Evolutionary conservation across 306 rosid species (phyloP).

Genomic region (Quercus suber): DNA sequence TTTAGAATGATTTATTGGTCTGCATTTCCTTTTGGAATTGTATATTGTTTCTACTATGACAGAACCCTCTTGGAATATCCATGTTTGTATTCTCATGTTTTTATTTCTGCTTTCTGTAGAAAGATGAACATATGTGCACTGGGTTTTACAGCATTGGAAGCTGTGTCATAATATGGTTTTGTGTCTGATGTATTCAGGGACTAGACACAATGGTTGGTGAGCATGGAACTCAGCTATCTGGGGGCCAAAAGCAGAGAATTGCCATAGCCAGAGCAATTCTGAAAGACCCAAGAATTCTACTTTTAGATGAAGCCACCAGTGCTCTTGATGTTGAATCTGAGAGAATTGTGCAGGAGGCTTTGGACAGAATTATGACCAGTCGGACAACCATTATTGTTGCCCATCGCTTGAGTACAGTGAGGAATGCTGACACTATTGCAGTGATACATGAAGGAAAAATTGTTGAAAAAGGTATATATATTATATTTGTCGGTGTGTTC

Average conservation of each 20-base stretch:
- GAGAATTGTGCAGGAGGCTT: conserved; percentile 50
- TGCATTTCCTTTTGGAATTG: not conserved
- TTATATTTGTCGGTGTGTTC: too few relatives aligned
- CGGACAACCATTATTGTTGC: conserved; percentile 50
- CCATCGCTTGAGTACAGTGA: conserved; percentile 49
- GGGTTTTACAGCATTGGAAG: not conserved
- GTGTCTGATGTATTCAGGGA: conserved; percentile 26
- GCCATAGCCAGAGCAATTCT: conserved; percentile 56
- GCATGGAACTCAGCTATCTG: conserved; percentile 74
- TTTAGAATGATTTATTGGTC: not conserved
- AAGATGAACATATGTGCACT: not conserved
- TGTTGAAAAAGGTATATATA: conserved; percentile 41
- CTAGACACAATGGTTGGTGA: conserved; percentile 76
- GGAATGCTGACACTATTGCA: conserved; percentile 49
- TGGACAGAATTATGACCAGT: conserved; percentile 43
- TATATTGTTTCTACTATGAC: not conserved
- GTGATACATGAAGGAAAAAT: conserved; percentile 45
- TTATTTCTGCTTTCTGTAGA: not conserved
- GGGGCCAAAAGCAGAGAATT: conserved; percentile 62
- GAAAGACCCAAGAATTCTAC: conserved; percentile 49
- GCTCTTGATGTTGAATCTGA: conserved; percentile 61
- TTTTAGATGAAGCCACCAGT: conserved; percentile 58
- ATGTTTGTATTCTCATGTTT: not conserved
- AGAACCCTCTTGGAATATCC: not conserved
- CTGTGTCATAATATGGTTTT: not conserved